A percentile compares a stretch with the other conserved stretches of the same genome.
Conservation (phyloP, 2,329 filamentous ascomycete genomes). For the Blastomyces gilchristii region DNA sequence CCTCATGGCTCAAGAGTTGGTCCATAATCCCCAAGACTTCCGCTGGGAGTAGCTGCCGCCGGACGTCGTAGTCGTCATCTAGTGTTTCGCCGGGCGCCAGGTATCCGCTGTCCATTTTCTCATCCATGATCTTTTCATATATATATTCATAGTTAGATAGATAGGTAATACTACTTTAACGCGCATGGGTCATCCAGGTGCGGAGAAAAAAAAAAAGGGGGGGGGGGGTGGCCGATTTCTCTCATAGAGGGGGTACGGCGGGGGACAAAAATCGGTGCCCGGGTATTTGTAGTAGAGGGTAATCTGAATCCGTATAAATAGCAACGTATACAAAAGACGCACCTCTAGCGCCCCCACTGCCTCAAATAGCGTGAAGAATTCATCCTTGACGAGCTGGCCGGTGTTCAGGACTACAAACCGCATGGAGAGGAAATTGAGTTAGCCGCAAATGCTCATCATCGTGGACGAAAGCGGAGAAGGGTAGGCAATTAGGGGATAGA, state of each 20-base stretch:
- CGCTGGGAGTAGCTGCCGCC: constrained; percentile 56
- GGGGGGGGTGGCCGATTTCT: too few relatives aligned
- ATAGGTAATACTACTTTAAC: background rate
- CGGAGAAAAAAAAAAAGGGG: background rate
- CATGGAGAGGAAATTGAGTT: background rate
- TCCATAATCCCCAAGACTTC: constrained; percentile 92
- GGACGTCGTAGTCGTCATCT: constrained; percentile 71
- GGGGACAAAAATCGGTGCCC: too few relatives aligned
- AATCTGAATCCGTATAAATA: background rate
- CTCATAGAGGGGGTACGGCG: background rate
- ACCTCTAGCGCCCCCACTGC: constrained; percentile 67
- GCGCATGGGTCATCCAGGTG: background rate
- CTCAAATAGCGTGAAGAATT: constrained; percentile 85
- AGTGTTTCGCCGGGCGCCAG: constrained; percentile 62
- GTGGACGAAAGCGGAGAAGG: background rate
- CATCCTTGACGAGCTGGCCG: constrained; percentile 88
- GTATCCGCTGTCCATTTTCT: constrained; percentile 96
- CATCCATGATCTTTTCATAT: constrained; percentile 76
- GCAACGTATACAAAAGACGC: constrained; percentile 14
- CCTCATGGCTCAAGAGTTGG: constrained; percentile 80
- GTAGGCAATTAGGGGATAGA: background rate
- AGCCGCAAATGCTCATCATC: background rate
- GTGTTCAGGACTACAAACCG: constrained; percentile 53
- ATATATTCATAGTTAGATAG: background rate
- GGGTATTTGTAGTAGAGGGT: background rate